Conservation (phyloP, 805 yeast genomes). For the Ogataea angusta region DNA sequence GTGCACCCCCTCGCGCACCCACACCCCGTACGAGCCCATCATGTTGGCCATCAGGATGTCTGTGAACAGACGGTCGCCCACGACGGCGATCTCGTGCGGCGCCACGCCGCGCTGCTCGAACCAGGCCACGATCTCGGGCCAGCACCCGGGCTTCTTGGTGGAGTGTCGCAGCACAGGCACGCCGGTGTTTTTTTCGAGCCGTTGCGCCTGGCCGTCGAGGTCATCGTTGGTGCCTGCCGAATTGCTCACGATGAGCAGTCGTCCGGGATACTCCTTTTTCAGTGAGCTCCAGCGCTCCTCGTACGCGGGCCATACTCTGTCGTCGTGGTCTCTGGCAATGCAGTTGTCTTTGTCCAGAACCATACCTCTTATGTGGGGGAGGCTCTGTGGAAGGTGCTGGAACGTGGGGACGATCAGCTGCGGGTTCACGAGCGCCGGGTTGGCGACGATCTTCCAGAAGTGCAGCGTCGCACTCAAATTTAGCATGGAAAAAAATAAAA, state of each 20-base stretch:
- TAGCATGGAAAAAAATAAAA: conserved; percentile 13
- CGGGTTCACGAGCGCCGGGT: conserved; percentile 71
- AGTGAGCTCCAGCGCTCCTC: conserved; percentile 53
- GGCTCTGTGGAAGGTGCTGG: conserved; percentile 25
- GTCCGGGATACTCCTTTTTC: conserved; percentile 55
- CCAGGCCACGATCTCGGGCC: conserved; percentile 59
- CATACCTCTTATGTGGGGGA: conserved; percentile 59
- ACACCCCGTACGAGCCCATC: conserved; percentile 84
- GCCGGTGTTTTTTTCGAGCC: conserved; percentile 62
- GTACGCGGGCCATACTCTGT: conserved; percentile 77
- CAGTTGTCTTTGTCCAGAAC: conserved; percentile 95
- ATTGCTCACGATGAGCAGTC: conserved; percentile 78
- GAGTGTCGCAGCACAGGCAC: conserved; percentile 67
- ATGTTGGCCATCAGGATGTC: conserved; percentile 91
- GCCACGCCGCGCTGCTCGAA: conserved; percentile 46
- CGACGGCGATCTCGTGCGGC: conserved; percentile 70
- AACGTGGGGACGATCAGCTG: conserved; percentile 57
- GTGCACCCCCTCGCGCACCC: conserved; percentile 79
- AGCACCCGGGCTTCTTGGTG: conserved; percentile 82
- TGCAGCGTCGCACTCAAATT: conserved; percentile 79
- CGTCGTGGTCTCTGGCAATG: conserved; percentile 80
- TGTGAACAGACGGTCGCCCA: conserved; percentile 90
- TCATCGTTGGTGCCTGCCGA: conserved; percentile 92
- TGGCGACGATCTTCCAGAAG: conserved; percentile 51
- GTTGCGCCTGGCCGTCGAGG: conserved; percentile 50